These are phyloP conservation scores for Alternaria triticimaculans DNA, from an alignment of 2,329 filamentous ascomycete genomes.

Conservation along the genomic window DNA sequence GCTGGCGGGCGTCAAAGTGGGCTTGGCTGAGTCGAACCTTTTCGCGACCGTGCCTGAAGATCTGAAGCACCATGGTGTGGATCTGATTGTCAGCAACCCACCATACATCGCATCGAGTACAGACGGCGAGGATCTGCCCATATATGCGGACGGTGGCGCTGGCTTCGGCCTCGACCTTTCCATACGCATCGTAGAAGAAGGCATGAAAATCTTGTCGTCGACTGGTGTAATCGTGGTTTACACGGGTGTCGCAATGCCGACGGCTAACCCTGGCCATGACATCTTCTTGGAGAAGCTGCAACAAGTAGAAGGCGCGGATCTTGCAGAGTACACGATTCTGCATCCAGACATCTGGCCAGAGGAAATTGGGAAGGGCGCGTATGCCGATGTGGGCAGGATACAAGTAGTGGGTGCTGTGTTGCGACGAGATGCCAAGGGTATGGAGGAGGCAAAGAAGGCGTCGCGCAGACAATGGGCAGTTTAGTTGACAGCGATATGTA, in stretches of 20 bases:
- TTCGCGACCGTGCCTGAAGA: slow-evolving; percentile 21
- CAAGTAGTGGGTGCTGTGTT: slow-evolving; percentile 31
- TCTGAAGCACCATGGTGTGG: slow-evolving; percentile 15
- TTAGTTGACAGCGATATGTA: background rate
- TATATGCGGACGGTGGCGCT: slow-evolving; percentile 34
- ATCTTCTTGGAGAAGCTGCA: slow-evolving; percentile 26
- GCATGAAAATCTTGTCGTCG: slow-evolving; percentile 22
- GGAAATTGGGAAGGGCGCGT: slow-evolving; percentile 30
- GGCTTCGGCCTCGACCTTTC: slow-evolving; percentile 31
- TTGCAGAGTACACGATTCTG: slow-evolving; percentile 28
- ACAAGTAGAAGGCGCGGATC: slow-evolving; percentile 13
- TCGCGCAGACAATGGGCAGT: slow-evolving; percentile 4
- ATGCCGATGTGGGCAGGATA: slow-evolving; percentile 33
- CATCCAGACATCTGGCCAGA: slow-evolving; percentile 37
- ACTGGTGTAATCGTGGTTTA: slow-evolving; percentile 28
- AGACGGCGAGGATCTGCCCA: slow-evolving; percentile 27
- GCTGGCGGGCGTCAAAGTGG: slow-evolving; percentile 17
- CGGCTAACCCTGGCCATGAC: slow-evolving; percentile 21
- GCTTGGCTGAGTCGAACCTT: slow-evolving; percentile 28
- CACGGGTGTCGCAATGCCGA: slow-evolving; percentile 30
- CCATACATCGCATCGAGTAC: slow-evolving; percentile 33
- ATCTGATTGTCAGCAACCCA: slow-evolving; percentile 34
- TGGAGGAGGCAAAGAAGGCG: background rate
- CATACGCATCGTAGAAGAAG: slow-evolving; percentile 27
- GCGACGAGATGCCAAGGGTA: background rate